Conservation (phyloP, 208 protist species). For the Leishmania aethiopica region DNA sequence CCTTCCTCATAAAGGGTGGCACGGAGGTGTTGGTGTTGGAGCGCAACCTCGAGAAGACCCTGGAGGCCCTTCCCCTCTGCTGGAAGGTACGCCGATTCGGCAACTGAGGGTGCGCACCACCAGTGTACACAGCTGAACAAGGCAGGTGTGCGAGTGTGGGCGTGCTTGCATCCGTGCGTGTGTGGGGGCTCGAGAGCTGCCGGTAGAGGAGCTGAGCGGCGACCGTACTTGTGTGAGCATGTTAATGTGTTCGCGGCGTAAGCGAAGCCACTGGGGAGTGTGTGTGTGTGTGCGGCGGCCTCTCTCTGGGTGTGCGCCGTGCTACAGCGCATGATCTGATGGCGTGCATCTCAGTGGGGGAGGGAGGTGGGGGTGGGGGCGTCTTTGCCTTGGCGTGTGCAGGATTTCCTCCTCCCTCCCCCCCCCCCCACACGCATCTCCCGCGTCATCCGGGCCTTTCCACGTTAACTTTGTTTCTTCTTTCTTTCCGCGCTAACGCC, state of each 20-base stretch:
- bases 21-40: slow-evolving; percentile 67
- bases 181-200: not conserved
- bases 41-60: slow-evolving; percentile 82
- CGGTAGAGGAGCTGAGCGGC: not conserved
- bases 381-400: too few species aligned
- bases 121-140: not conserved
- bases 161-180: not conserved
- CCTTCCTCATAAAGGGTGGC: slow-evolving; percentile 61
- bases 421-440: too few species aligned
- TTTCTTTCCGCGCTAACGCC: too few species aligned
- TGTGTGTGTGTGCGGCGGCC: slow-evolving; percentile 2
- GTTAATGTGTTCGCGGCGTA: not conserved
- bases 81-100: slow-evolving; percentile 93
- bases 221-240: not conserved
- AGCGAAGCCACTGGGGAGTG: not conserved
- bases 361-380: too few species aligned
- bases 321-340: too few species aligned
- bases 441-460: too few species aligned
- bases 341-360: too few species aligned
- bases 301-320: not conserved
- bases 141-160: not conserved
- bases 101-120: slow-evolving; percentile 48
- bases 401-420: not conserved
- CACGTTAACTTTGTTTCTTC: too few species aligned
- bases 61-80: slow-evolving; percentile 81